Conservation (phyloP, 352 stramenopile genomes). For the Thraustotheca clavata region DNA sequence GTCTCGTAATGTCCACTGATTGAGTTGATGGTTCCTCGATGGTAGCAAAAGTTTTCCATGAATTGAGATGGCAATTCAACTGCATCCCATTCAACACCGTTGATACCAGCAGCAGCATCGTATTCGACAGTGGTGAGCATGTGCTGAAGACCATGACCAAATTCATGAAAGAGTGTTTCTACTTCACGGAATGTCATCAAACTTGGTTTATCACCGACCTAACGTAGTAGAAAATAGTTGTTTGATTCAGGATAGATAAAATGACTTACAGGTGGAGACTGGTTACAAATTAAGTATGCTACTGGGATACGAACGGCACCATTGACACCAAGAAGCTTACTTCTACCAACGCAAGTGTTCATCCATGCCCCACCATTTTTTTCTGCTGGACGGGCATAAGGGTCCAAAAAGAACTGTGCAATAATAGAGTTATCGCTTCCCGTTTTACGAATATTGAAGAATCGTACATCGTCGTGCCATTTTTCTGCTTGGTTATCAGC, state of each 20-base stretch:
- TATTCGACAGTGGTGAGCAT: constrained; percentile 97
- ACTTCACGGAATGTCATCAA: constrained; percentile 98
- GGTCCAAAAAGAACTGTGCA: constrained; percentile 95
- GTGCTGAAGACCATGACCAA: constrained; percentile 96
- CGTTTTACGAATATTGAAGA: constrained; percentile 89
- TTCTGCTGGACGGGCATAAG: constrained; percentile 94
- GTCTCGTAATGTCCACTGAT: constrained; percentile 83
- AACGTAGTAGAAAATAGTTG: neutral
- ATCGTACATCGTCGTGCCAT: constrained; percentile 95
- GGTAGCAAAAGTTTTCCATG: constrained; percentile 99
- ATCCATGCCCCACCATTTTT: constrained; percentile 98
- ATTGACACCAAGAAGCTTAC: constrained; percentile 65
- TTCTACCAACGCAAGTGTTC: constrained; percentile 94
- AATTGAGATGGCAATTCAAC: constrained; percentile 98
- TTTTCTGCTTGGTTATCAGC: constrained; percentile 55
- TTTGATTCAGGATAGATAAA: neutral
- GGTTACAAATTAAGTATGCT: constrained; percentile 98
- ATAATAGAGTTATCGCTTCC: constrained; percentile 61
- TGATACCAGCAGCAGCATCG: constrained; percentile 94
- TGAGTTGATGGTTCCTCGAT: constrained; percentile 72
- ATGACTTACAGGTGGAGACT: constrained; percentile 74
- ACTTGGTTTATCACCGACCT: constrained; percentile 84
- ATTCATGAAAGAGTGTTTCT: constrained; percentile 95
- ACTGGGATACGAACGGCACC: constrained; percentile 83
- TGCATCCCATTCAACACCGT: constrained; percentile 97